Evolutionary conservation across 768 basidiomycete genomes (phyloP).

Genomic region (Leccinum ochraceum): DNA sequence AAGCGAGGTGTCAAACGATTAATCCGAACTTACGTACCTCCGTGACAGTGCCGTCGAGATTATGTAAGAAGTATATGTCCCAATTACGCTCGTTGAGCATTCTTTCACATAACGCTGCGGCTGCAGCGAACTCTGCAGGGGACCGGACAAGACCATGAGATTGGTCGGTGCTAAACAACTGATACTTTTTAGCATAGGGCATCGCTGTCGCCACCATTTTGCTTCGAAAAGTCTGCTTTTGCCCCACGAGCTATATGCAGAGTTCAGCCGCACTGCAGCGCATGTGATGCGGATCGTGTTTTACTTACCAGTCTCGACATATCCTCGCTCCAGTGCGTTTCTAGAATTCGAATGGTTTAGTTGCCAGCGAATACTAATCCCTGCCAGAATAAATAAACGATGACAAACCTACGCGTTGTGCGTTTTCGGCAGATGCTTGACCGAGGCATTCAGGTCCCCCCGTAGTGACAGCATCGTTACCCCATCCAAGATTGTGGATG

Average conservation of each 20-base stretch:
- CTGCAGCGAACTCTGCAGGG: background rate
- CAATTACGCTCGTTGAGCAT: background rate
- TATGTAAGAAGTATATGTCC: background rate
- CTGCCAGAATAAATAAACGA: too few species aligned
- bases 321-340: background rate
- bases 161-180: background rate
- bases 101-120: background rate
- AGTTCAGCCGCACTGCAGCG: background rate
- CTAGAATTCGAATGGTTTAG: background rate
- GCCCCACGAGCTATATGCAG: background rate
- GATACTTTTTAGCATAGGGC: background rate
- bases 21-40: background rate
- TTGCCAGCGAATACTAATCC: background rate
- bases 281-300: background rate
- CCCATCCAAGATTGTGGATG: background rate
- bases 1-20: background rate
- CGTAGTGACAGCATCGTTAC: background rate
- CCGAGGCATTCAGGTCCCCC: background rate
- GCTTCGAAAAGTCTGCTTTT: background rate
- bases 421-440: background rate
- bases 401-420: too few species aligned
- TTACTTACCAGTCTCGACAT: background rate
- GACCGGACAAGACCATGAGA: background rate
- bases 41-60: background rate
- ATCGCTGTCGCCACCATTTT: background rate